Evolutionary conservation across 2,329 filamentous ascomycete species (phyloP).

Genomic region (Berkeleyomyces rouxiae): DNA sequence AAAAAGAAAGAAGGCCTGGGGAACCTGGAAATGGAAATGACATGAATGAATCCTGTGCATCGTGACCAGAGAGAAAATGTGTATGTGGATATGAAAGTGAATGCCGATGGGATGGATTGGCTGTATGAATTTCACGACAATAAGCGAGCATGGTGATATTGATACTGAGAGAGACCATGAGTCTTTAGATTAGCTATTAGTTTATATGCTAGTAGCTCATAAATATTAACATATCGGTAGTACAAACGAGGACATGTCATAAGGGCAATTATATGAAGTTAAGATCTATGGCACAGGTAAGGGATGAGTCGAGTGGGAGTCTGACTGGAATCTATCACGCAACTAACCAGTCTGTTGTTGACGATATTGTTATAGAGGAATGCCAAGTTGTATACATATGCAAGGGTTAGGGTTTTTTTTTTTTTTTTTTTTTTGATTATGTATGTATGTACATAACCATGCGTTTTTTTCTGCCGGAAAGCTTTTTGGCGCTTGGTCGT

Average conservation of each 20-base stretch:
- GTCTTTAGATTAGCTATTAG: too few species aligned
- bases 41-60: slow-evolving; percentile 9
- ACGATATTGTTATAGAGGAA: not conserved
- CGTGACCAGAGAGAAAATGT: not conserved
- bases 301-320: not conserved
- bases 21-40: slow-evolving; percentile 13
- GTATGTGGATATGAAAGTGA: not conserved
- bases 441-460: not conserved
- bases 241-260: not conserved
- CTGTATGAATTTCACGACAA: too few species aligned
- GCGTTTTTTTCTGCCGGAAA: not conserved
- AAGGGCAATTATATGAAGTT: not conserved
- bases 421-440: not conserved
- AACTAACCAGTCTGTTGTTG: not conserved
- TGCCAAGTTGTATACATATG: not conserved
- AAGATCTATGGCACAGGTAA: not conserved
- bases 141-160: too few species aligned
- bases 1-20: slow-evolving; percentile 12
- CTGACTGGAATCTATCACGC: not conserved
- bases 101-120: not conserved
- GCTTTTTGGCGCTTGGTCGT: not conserved
- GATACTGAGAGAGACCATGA: too few species aligned
- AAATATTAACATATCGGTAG: not conserved
- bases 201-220: too few species aligned
- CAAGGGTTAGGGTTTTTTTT: not conserved